Evolutionary conservation across 1,284 basidiomycete species (phyloP), one percentile per base, ranked within the genome.

Genomic region (Kwoniella shivajii): DNA sequence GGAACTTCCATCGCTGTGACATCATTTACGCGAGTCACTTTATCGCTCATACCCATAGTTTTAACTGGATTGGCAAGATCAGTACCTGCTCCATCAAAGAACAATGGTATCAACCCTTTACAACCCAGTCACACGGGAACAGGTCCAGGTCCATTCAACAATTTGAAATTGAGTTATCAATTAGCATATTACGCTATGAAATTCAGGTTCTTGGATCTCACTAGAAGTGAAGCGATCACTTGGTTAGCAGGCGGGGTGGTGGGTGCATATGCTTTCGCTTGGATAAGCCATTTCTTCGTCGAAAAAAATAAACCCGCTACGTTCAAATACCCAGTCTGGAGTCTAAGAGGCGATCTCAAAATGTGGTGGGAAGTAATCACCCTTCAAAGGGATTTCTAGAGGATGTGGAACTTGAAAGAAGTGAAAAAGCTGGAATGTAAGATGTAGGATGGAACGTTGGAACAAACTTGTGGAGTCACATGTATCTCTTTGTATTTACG

Each of bases 341-440:
- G 59, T 45, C 51, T 63, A 31, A 56, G 52, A 34, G 64, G 61
- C 9, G 66, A 68, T 45, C 43, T 65, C 18, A 59, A 53, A 39
- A 61, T 68, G 61, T 50, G 62, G 33, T 68, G 60, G 60, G 64
- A 68, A 48, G 66, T 68, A 0, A 33, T 68, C n/a, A 64, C 61
- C 9, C 31, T 64, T 14, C 60, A 59, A 51, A 45, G 51, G 34
- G 42, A 30, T 18, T 36, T 43, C 18, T 53, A 53, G 20, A 13
- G 14, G 22, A 11, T 7, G 18, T 18, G 13, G 11, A 45, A 6
- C n/a, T n/a, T 9, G 22, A 30, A 13, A 31, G 27, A 45, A 30
- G 11, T 30, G 16, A 30, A 30, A 4, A 27, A 27, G 43, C n/a
- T n/a, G n/a, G n/a, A n/a, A n/a, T n/a, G n/a, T n/a, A n/a, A n/a